These are phyloP conservation scores for Corynespora cassiicola DNA, from an alignment of 2,329 filamentous ascomycete genomes.

Conservation along the genomic window DNA sequence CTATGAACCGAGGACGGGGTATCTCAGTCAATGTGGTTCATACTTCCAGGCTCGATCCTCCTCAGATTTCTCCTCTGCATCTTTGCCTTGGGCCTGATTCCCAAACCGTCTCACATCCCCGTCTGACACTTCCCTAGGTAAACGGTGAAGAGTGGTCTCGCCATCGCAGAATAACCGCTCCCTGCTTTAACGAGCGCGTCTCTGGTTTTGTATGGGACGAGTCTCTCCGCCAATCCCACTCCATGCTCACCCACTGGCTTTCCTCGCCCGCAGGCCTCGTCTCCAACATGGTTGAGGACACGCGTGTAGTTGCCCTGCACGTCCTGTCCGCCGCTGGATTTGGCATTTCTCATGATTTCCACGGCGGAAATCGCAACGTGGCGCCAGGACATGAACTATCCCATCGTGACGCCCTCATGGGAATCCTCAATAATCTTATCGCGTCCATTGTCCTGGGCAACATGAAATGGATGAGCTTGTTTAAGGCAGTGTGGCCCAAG, in stretches of 20 bases:
- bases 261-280: slow-evolving; percentile 27
- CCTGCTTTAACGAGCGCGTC: slow-evolving; percentile 53
- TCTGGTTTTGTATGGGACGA: slow-evolving; percentile 61
- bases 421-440: slow-evolving; percentile 34
- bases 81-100: no score
- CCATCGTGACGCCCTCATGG: slow-evolving; percentile 28
- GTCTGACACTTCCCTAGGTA: slow-evolving; percentile 5
- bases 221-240: slow-evolving; percentile 62
- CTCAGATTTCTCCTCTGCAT: no score
- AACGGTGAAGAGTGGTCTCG: slow-evolving; percentile 48
- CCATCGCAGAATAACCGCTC: slow-evolving; percentile 51
- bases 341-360: slow-evolving; percentile 32
- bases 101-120: no score
- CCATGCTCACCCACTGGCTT: slow-evolving; percentile 25
- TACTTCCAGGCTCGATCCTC: no score
- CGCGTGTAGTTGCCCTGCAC: slow-evolving; percentile 43
- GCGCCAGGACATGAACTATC: slow-evolving; percentile 19
- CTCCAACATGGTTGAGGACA: slow-evolving; percentile 35
- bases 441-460: slow-evolving; percentile 16
- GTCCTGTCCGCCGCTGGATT: slow-evolving; percentile 48
- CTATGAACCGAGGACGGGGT: no score
- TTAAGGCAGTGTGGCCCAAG: slow-evolving; percentile 24
- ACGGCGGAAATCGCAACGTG: slow-evolving; percentile 11
- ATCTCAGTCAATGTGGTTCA: no score
- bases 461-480: slow-evolving; percentile 12